These are phyloP conservation scores for Linum lewisii DNA, from an alignment of 345 rosid species.

Conservation along the genomic window DNA sequence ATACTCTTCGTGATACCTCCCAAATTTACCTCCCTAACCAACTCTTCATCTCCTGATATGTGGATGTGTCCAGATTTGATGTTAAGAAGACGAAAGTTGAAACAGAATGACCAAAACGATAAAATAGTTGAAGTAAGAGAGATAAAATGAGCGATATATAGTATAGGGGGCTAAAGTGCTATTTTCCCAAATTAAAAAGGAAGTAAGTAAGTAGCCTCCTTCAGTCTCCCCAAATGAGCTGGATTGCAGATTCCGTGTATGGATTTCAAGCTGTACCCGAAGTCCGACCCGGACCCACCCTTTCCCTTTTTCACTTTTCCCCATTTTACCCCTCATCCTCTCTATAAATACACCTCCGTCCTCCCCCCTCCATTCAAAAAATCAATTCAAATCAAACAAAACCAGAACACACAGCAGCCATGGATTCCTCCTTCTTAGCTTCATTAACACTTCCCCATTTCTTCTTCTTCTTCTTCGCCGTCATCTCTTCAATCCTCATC, in stretches of 20 bases:
- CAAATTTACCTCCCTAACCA: no score
- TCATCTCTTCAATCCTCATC: slow-evolving; percentile 22
- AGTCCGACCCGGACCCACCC: slow-evolving; percentile 6
- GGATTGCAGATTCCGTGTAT: slow-evolving; percentile 34
- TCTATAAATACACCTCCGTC: slow-evolving; percentile 25
- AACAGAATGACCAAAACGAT: no score
- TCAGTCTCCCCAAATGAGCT: slow-evolving; percentile 28
- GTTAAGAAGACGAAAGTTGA: no score
- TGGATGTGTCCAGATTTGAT: no score
- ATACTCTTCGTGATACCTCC: no score
- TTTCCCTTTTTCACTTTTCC: background rate
- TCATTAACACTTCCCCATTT: slow-evolving; percentile 2
- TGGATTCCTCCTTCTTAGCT: slow-evolving; percentile 31
- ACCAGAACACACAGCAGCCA: slow-evolving; percentile 1
- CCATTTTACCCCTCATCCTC: background rate
- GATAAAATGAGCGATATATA: no score
- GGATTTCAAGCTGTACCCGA: slow-evolving; percentile 44
- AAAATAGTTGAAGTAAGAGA: no score
- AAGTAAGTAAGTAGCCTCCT: background rate
- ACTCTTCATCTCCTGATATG: no score
- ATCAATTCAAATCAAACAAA: background rate
- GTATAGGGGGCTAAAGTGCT: no score
- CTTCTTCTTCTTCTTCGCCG: slow-evolving; percentile 10
- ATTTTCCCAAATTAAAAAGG: slow-evolving; percentile 5
- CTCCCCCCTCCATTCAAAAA: background rate